phyloP scores from a whole-genome alignment of 352 stramenopile species.

The Blastocystis sp. region DNA sequence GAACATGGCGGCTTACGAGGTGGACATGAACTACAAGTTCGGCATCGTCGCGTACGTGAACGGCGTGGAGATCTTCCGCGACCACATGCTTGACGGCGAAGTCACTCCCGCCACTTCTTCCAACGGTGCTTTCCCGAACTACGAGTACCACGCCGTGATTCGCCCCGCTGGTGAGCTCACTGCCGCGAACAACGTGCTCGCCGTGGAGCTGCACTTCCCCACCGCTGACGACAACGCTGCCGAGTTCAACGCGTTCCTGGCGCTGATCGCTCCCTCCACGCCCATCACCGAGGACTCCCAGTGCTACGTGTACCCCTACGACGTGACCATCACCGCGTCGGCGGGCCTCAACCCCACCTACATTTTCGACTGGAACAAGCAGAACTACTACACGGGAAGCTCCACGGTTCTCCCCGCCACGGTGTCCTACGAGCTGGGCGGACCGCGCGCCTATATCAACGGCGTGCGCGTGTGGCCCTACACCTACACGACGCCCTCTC shows the following conservation, averaged over 20 bases:
- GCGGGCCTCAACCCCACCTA: not conserved
- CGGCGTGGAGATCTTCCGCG: conserved; percentile 12
- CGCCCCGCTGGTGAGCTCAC: too few relatives aligned
- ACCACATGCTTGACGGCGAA: not conserved
- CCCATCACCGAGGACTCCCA: not conserved
- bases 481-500: not conserved
- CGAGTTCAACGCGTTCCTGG: too few relatives aligned
- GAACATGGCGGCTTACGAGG: conserved; percentile 11
- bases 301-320: not conserved
- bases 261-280: not conserved
- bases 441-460: conserved; percentile 2
- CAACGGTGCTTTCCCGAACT: not conserved
- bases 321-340: not conserved
- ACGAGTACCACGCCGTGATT: not conserved
- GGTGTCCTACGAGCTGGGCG: not conserved
- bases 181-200: not conserved
- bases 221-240: too few relatives aligned
- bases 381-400: too few relatives aligned
- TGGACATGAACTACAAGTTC: not conserved
- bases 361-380: not conserved
- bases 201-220: not conserved
- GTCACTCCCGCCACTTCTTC: not conserved
- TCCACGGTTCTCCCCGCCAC: conserved; percentile 8
- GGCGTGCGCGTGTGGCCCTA: conserved; percentile 22
- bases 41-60: conserved; percentile 31